These are phyloP conservation scores for Hyaloscypha variabilis DNA, from an alignment of 495 filamentous ascomycete genomes.

Conservation along the genomic window DNA sequence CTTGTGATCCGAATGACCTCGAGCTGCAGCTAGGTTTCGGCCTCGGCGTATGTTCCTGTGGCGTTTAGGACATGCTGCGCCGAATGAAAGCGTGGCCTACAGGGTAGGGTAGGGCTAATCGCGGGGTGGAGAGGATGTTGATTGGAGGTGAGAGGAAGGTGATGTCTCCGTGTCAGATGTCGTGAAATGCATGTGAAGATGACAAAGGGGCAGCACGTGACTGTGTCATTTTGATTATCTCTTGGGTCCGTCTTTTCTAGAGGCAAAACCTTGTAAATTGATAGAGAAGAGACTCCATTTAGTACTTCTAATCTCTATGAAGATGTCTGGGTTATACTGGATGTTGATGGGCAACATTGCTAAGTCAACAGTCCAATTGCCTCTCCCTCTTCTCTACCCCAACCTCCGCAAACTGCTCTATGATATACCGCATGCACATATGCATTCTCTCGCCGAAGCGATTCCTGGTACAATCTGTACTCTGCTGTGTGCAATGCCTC, in stretches of 20 bases:
- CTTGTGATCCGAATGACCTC: constrained; percentile 11
- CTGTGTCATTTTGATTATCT: not conserved
- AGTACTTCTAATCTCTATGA: too few species aligned
- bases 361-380: too few species aligned
- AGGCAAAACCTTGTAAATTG: too few species aligned
- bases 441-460: not conserved
- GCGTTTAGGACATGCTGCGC: constrained; percentile 1
- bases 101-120: not conserved
- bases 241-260: too few species aligned
- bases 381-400: not conserved
- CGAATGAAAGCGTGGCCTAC: not conserved
- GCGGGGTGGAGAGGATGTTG: not conserved
- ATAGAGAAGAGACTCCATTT: too few species aligned
- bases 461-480: not conserved
- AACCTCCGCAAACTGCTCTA: not conserved
- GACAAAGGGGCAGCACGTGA: not conserved
- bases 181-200: not conserved
- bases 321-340: too few species aligned
- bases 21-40: not conserved
- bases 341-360: too few species aligned
- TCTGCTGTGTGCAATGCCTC: not conserved
- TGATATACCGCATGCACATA: not conserved
- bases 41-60: constrained; percentile 17
- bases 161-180: not conserved
- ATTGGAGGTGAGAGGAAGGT: not conserved